Evolutionary conservation across 2,329 filamentous ascomycete genomes (phyloP).

Genomic region (Thielaviopsis musarum): DNA sequence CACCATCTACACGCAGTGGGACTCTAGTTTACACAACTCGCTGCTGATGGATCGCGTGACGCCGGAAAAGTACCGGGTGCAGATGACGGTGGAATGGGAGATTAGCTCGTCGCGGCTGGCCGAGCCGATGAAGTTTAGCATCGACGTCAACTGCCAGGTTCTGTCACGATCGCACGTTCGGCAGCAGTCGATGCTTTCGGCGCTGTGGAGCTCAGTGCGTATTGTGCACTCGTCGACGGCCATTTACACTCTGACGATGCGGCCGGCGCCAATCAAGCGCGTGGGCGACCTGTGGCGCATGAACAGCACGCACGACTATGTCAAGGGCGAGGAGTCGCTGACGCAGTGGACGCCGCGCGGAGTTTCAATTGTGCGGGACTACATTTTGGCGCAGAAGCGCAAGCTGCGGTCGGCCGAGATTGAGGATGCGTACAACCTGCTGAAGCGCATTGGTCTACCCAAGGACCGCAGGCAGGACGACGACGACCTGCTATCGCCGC

Average conservation of each 20-base stretch:
- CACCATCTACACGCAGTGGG: slow-evolving; percentile 84
- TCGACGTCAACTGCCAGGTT: slow-evolving; percentile 69
- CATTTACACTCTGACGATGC: slow-evolving; percentile 74
- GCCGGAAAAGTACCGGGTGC: slow-evolving; percentile 80
- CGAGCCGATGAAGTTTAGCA: slow-evolving; percentile 74
- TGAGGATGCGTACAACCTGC: slow-evolving; percentile 51
- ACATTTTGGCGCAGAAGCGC: slow-evolving; percentile 57
- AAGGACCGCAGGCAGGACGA: slow-evolving; percentile 18
- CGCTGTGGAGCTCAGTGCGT: slow-evolving; percentile 69
- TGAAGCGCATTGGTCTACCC: slow-evolving; percentile 37
- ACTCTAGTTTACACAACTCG: slow-evolving; percentile 82
- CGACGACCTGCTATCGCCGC: slow-evolving; percentile 16
- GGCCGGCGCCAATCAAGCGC: slow-evolving; percentile 77
- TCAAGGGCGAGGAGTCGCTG: slow-evolving; percentile 85
- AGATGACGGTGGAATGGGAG: slow-evolving; percentile 76
- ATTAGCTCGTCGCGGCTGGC: slow-evolving; percentile 67
- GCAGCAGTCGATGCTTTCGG: slow-evolving; percentile 71
- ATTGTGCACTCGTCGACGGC: slow-evolving; percentile 75
- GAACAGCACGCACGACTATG: slow-evolving; percentile 86
- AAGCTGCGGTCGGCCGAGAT: slow-evolving; percentile 62
- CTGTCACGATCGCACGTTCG: slow-evolving; percentile 70
- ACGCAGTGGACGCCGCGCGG: slow-evolving; percentile 76
- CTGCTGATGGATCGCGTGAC: slow-evolving; percentile 87
- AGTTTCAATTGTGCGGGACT: slow-evolving; percentile 81
- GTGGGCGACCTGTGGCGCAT: slow-evolving; percentile 91